Evolutionary conservation across 2,329 filamentous ascomycete genomes (phyloP).

Genomic region (Phialocephala sp.): DNA sequence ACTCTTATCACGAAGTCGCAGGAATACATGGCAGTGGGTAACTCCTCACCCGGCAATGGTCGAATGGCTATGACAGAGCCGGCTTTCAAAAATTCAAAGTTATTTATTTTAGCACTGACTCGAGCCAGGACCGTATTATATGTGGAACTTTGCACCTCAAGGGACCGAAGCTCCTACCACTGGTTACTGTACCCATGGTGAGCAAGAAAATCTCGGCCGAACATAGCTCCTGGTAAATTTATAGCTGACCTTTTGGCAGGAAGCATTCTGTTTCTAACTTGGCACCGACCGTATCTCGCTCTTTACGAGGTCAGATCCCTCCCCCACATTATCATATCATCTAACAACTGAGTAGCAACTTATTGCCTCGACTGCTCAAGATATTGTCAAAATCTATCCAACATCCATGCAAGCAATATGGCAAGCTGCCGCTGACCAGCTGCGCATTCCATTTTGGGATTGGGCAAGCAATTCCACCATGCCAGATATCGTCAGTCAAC

Average conservation of each 20-base stretch:
- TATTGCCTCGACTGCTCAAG: constrained; percentile 53
- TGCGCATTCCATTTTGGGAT: constrained; percentile 56
- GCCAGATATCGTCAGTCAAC: constrained; percentile 44
- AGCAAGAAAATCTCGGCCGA: background rate
- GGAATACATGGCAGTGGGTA: constrained; percentile 32
- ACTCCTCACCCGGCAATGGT: background rate
- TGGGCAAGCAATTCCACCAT: constrained; percentile 52
- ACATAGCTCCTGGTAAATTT: background rate
- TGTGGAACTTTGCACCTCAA: constrained; percentile 36
- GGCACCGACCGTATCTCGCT: constrained; percentile 62
- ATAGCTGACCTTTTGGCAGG: constrained; percentile 12
- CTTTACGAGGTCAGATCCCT: constrained; percentile 57
- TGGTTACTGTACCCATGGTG: constrained; percentile 42
- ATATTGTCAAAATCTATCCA: constrained; percentile 48
- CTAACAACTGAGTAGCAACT: constrained; percentile 51
- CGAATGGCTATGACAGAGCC: background rate
- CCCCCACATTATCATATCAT: background rate
- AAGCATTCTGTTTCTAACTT: constrained; percentile 44
- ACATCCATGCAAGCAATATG: constrained; percentile 44
- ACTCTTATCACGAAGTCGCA: constrained; percentile 37
- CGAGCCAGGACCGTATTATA: constrained; percentile 33
- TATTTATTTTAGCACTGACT: constrained; percentile 23
- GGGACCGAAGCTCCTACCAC: constrained; percentile 22
- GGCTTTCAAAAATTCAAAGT: constrained; percentile 16
- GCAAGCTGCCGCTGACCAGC: constrained; percentile 45